Evolutionary conservation across 75 land plant species (phyloP), one percentile per base, ranked within the genome.

Genomic region (Gnetum montanum): DNA sequence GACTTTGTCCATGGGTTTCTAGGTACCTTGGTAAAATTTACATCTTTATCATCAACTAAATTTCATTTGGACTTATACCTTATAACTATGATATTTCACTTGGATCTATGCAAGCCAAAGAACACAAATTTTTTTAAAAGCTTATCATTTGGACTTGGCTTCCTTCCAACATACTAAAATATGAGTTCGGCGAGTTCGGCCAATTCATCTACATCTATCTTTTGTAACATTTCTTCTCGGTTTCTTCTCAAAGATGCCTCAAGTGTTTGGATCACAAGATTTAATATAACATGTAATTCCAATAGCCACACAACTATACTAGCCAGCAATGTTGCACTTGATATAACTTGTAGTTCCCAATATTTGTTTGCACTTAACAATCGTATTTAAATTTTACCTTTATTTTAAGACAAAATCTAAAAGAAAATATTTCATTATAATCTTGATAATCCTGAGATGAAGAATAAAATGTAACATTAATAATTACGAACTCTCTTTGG

Each of bases 181-280:
- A 95, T 90, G 4, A 93, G 84, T 72, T 95, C n/a, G n/a, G n/a
- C n/a, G n/a, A n/a, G n/a, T n/a, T n/a, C 99, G 26, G 93, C 97
- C 53, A 90, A 62, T 31, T 88, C 92, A 58, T 95, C 99, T 52
- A 97, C 99, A 40, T 97, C 99, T 66, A 79, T 78, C 45, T 73
- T 69, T 65, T 95, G 99, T 55, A 95, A 64, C 34, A 74, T 72
- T 63, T 95, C 99, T 63, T 95, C 99, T 97, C 90, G 97, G 58
- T 95, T 97, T 44, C 97, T 79, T 66, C 77, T 95, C 29, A 95
- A 64, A 19, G 99, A 77, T 55, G 92, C 88, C 99, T 90, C 90
- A 48, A 95, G 67, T 24, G 99, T 97, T 49, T 90, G 72, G 61
- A 95, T 95, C 10, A 95, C 64, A 28, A 97, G 99, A 70, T 95